A percentile compares a stretch with the other conserved stretches of the same genome.
Conservation (phyloP, 2,329 filamentous ascomycete genomes). For the Botrytis hyacinthi region DNA sequence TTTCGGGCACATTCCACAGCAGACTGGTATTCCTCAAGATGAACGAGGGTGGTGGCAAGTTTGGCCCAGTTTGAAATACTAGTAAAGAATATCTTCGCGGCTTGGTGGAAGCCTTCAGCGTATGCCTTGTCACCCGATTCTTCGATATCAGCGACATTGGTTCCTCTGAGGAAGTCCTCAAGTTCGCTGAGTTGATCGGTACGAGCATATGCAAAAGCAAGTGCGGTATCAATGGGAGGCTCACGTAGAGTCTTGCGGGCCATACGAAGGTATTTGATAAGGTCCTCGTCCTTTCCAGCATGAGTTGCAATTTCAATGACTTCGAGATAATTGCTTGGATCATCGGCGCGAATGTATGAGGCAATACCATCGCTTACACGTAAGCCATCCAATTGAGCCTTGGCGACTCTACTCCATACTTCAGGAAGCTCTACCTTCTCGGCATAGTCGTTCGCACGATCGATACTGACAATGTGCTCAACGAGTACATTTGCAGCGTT, state of each 20-base stretch:
- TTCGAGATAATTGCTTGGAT: constrained; percentile 89
- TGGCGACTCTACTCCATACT: constrained; percentile 97
- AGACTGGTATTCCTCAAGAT: constrained; percentile 93
- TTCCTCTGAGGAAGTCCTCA: constrained; percentile 90
- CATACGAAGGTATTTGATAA: constrained; percentile 96
- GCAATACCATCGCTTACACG: constrained; percentile 90
- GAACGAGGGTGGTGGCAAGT: constrained; percentile 94
- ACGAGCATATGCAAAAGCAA: constrained; percentile 91
- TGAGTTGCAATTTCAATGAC: constrained; percentile 95
- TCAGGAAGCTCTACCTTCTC: constrained; percentile 91
- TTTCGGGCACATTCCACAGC: constrained; percentile 97
- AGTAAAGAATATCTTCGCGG: constrained; percentile 97
- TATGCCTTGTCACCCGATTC: constrained; percentile 98
- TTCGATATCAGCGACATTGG: constrained; percentile 94
- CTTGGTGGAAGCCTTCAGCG: constrained; percentile 88
- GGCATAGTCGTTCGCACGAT: constrained; percentile 91
- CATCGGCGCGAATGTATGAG: constrained; percentile 93
- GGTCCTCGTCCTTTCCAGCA: constrained; percentile 95
- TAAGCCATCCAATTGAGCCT: constrained; percentile 94
- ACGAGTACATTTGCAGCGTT: constrained; percentile 89
- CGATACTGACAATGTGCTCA: constrained; percentile 96
- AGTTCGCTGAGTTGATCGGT: constrained; percentile 89
- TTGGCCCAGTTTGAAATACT: constrained; percentile 99
- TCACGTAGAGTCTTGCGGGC: constrained; percentile 95
- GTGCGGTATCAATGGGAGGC: constrained; percentile 85